Percentiles rank a stretch among this genome's conserved stretches.
These are phyloP conservation scores for Ustilago trichophora DNA, from an alignment of 1,284 basidiomycete species.

Conservation along the genomic window DNA sequence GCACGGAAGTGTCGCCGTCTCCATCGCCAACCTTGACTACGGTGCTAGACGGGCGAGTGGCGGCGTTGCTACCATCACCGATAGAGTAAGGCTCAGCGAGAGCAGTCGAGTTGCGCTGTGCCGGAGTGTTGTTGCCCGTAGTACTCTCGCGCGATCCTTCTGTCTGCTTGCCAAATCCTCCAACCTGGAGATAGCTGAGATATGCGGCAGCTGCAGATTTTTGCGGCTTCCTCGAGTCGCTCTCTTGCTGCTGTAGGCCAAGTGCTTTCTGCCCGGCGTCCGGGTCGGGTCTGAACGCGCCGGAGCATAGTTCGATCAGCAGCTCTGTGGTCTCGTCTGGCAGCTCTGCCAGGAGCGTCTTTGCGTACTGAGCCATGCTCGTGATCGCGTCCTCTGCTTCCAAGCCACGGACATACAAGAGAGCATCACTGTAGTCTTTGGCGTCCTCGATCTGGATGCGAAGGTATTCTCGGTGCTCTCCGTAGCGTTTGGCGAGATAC, in stretches of 20 bases:
- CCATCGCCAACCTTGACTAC: slow-evolving; percentile 8
- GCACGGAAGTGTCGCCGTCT: slow-evolving; percentile 6
- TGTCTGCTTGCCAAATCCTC: slow-evolving; percentile 27
- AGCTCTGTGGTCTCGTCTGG: slow-evolving; percentile 88
- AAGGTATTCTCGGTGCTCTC: slow-evolving; percentile 89
- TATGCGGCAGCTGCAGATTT: slow-evolving; percentile 43
- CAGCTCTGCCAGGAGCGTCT: slow-evolving; percentile 76
- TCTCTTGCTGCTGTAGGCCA: background rate
- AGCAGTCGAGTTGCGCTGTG: slow-evolving; percentile 37
- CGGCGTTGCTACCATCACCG: background rate
- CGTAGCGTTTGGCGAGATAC: slow-evolving; percentile 91
- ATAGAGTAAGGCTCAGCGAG: slow-evolving; percentile 32
- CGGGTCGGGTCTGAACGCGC: slow-evolving; percentile 65
- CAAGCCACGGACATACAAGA: slow-evolving; percentile 80
- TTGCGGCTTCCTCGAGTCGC: slow-evolving; percentile 2
- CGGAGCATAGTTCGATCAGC: slow-evolving; percentile 89
- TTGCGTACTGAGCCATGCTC: slow-evolving; percentile 65
- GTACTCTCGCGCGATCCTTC: too few relatives aligned
- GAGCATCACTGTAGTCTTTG: slow-evolving; percentile 81
- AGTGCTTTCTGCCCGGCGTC: slow-evolving; percentile 5
- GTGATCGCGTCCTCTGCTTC: slow-evolving; percentile 73
- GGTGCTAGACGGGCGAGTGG: slow-evolving; percentile 17
- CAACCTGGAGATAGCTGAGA: slow-evolving; percentile 52
- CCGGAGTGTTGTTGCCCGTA: slow-evolving; percentile 12
- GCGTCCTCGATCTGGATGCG: slow-evolving; percentile 94